Evolutionary conservation across 2,329 filamentous ascomycete species (phyloP).

Genomic region (Monosporascus sp.): DNA sequence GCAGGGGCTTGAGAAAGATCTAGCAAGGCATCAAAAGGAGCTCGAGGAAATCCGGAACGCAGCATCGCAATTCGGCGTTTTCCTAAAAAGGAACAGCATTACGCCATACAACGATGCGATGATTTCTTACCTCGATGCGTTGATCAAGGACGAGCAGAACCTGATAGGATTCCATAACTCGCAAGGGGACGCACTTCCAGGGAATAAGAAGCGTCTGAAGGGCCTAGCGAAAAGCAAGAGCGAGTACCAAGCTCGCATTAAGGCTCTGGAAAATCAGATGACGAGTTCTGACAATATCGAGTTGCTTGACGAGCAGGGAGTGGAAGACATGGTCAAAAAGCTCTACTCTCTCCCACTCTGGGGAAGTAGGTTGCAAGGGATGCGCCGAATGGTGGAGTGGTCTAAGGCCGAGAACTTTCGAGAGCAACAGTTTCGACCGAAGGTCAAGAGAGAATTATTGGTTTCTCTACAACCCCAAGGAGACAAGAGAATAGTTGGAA

Average conservation of each 20-base stretch:
- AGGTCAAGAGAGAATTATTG: neutral
- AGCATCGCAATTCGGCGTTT: slow-evolving; percentile 31
- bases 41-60: slow-evolving; percentile 28
- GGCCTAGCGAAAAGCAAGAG: slow-evolving; percentile 2
- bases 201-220: slow-evolving; percentile 2
- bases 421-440: slow-evolving; percentile 3
- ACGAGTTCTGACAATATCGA: neutral
- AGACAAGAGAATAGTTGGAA: neutral
- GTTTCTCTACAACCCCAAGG: neutral
- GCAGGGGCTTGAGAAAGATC: slow-evolving; percentile 11
- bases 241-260: slow-evolving; percentile 1
- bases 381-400: slow-evolving; percentile 3
- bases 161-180: slow-evolving; percentile 19
- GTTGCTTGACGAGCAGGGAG: slow-evolving; percentile 2
- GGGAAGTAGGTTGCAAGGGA: slow-evolving; percentile 2
- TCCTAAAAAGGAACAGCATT: slow-evolving; percentile 15
- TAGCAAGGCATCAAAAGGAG: slow-evolving; percentile 28
- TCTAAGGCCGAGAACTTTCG: slow-evolving; percentile 1
- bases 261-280: slow-evolving; percentile 1
- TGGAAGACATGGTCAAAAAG: slow-evolving; percentile 3
- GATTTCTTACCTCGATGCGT: slow-evolving; percentile 31
- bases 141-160: slow-evolving; percentile 31
- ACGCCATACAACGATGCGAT: slow-evolving; percentile 25
- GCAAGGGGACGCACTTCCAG: neutral
- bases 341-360: slow-evolving; percentile 2